Base-by-base conservation (phyloP, 164 flowering plant species). In the Dillenia suffruticosa region DNA sequence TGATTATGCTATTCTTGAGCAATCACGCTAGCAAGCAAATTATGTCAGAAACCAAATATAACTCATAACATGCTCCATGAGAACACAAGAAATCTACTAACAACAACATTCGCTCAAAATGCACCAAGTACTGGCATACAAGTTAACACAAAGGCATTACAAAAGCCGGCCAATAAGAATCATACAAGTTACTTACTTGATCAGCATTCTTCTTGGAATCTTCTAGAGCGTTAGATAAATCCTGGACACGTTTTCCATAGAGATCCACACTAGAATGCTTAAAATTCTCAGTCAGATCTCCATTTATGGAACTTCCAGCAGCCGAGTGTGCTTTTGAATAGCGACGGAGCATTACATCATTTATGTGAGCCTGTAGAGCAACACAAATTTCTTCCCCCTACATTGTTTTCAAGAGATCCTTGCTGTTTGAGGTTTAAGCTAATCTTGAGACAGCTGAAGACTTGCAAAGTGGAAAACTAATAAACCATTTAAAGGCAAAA, bases 301-400 rank as follows among this genome's bases (percentile, higher is more conserved):
- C 99, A 74, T 84, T 85, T 12, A 69, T 54, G n/a, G 90, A 78
- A 56, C 81, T 78, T 69, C 73, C 74, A 46, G 86, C 81, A 71
- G 73, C 59, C 63, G 98, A 72, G 11, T 95, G 86, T n/a, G 95
- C 95, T 67, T 92, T 95, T 15, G 99, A 92, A 74, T 92, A 92
- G 44, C 98, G 87, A 2, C 99, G 94, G 58, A 95, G 69, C 99
- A 95, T 92, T 56, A 95, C 99, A 75, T 95, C 98, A 77, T 95
- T 95, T 77, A 95, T 95, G 69, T 95, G 99, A 59, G 99, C 92
- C 75, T 95, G 99, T 69, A 95, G 90, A 63, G 98, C 99, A 63
- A 95, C 97, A 82, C 99, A 95, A 44, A 95, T 85, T 73, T 95
- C 99, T 74, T 95, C 99, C 54, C 99, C 99, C 99, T 95, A 69